A percentile compares a stretch with the other conserved stretches of the same genome.
phyloP scores from a whole-genome alignment of 306 rosid genomes.

The Geum urbanum region DNA sequence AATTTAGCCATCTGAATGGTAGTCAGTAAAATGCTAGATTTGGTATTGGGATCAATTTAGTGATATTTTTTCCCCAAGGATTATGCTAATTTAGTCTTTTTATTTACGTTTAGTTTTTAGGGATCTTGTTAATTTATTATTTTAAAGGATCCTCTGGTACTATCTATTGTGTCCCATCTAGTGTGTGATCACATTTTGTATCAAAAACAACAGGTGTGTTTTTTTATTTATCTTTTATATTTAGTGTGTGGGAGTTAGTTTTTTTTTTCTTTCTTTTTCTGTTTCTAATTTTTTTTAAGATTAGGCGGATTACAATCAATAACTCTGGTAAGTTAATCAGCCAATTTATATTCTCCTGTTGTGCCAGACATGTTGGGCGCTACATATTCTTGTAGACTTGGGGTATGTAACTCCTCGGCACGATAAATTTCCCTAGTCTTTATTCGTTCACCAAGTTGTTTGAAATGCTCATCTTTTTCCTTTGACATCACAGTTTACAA shows the following conservation, averaged over 20 bases:
- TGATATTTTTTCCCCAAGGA: conserved; percentile 1
- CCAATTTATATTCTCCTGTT: background rate
- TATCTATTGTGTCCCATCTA: background rate
- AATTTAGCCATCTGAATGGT: background rate
- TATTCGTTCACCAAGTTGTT: background rate
- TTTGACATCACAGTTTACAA: background rate
- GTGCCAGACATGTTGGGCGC: background rate
- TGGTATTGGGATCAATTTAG: background rate
- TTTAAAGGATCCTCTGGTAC: background rate
- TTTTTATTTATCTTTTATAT: too few relatives aligned
- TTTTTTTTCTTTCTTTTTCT: too few relatives aligned
- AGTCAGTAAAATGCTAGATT: background rate
- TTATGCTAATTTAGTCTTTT: conserved; percentile 4
- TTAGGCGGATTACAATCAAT: background rate
- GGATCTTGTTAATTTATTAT: background rate
- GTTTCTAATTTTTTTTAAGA: background rate
- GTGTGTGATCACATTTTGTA: too few relatives aligned
- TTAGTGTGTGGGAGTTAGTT: background rate
- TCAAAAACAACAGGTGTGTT: too few relatives aligned
- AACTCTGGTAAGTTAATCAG: background rate
- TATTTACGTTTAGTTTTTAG: conserved; percentile 2
- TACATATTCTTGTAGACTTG: background rate
- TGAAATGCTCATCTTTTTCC: background rate
- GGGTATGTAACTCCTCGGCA: background rate
- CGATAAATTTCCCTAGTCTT: background rate